Conservation (phyloP, 202 grass and related monocot species). For the Musa balbisiana region DNA sequence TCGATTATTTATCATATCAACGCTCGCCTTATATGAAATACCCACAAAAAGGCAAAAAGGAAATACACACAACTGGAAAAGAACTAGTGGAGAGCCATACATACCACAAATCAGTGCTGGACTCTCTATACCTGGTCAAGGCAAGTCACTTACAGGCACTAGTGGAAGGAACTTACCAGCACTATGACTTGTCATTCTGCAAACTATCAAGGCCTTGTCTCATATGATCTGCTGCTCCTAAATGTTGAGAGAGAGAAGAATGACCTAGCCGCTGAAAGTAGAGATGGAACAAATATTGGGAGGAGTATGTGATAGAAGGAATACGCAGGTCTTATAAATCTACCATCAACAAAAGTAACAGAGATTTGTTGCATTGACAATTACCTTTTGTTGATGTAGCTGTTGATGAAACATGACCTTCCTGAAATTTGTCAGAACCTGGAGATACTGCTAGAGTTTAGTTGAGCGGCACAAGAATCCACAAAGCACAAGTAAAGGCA, state of each 20-base stretch:
- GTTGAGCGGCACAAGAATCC: constrained; percentile 39
- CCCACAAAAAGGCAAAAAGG: background rate
- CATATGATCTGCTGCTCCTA: constrained; percentile 90
- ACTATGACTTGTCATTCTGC: constrained; percentile 19
- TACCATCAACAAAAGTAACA: background rate
- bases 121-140: constrained; percentile 30
- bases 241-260: constrained; percentile 99
- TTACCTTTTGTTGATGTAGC: constrained; percentile 66
- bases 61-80: background rate
- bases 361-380: constrained; percentile 1
- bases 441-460: constrained; percentile 43
- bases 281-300: constrained; percentile 17
- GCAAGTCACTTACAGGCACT: background rate
- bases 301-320: background rate
- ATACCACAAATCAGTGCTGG: constrained; percentile 34
- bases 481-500: background rate
- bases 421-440: constrained; percentile 49
- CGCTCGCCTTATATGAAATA: too few species aligned
- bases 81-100: background rate
- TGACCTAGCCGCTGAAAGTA: constrained; percentile 72
- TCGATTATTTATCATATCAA: too few species aligned
- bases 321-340: constrained; percentile 11
- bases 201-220: constrained; percentile 71
- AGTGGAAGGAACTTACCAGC: constrained; percentile 24
- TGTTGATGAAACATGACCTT: constrained; percentile 39